These are phyloP conservation scores for Lactarius tabidus DNA, from an alignment of 768 basidiomycete genomes.

Conservation along the genomic window DNA sequence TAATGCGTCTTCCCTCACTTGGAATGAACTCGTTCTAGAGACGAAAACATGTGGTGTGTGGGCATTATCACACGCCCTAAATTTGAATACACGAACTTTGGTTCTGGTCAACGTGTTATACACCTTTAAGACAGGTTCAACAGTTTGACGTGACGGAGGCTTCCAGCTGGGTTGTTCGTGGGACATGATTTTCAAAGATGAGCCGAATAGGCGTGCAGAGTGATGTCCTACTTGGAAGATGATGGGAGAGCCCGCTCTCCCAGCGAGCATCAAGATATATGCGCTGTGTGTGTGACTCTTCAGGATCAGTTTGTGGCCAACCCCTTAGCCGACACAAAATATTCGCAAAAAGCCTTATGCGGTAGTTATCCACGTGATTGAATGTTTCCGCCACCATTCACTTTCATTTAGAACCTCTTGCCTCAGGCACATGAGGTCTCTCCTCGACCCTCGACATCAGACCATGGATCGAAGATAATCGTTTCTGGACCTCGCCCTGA, in stretches of 20 bases:
- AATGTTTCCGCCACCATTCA: neutral
- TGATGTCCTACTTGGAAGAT: neutral
- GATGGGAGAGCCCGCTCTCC: constrained; percentile 7
- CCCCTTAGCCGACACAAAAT: neutral
- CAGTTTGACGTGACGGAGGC: constrained; percentile 40
- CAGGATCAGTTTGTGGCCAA: neutral
- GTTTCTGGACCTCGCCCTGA: neutral
- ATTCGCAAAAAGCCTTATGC: neutral
- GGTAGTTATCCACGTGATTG: constrained; percentile 1
- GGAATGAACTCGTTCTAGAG: constrained; percentile 74
- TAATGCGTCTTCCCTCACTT: constrained; percentile 64
- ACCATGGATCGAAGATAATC: neutral
- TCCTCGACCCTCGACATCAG: constrained; percentile 1
- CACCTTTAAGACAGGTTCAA: constrained; percentile 70
- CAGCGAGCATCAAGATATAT: constrained; percentile 8
- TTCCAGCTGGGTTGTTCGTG: constrained; percentile 57
- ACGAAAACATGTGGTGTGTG: neutral
- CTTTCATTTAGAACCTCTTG: neutral
- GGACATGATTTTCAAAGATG: constrained; percentile 42
- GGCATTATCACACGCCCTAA: constrained; percentile 11
- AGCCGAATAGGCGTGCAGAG: neutral
- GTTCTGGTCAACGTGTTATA: constrained; percentile 91
- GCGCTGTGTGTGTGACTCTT: neutral
- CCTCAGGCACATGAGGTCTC: constrained; percentile 13
- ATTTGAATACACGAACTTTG: constrained; percentile 52